Evolutionary conservation across 495 filamentous ascomycete genomes (phyloP).

Genomic region (Xylaria bambusicola): DNA sequence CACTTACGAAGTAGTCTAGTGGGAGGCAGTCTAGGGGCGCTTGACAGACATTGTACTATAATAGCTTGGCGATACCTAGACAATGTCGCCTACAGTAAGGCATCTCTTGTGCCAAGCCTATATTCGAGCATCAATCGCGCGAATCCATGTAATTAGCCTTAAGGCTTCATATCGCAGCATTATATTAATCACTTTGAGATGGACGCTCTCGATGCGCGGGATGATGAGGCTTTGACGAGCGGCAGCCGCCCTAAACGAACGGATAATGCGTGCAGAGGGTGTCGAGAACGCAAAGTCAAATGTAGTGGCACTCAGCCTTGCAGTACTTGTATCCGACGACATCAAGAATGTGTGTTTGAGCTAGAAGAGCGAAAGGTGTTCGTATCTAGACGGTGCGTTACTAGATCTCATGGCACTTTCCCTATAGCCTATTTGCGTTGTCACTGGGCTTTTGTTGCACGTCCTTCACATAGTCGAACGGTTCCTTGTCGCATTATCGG

Average conservation of each 20-base stretch:
- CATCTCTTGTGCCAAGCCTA: background rate
- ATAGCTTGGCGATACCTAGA: no score
- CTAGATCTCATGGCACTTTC: no score
- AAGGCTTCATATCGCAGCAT: background rate
- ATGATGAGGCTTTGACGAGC: background rate
- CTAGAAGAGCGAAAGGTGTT: slow-evolving; percentile 2
- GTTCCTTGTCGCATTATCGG: no score
- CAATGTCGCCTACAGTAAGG: no score
- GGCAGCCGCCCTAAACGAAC: background rate
- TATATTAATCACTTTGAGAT: background rate
- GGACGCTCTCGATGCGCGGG: background rate
- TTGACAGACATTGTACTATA: no score
- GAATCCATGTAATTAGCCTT: background rate
- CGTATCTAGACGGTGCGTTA: slow-evolving; percentile 10
- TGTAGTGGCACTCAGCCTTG: slow-evolving; percentile 3
- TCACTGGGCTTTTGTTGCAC: background rate
- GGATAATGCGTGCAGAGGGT: slow-evolving; percentile 8
- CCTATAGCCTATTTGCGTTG: no score
- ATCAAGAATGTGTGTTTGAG: background rate
- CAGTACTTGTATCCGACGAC: background rate
- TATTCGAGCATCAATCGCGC: background rate
- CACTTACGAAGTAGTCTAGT: background rate
- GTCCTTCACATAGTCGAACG: background rate
- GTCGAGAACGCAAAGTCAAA: slow-evolving; percentile 10
- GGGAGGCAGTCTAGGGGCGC: no score